Base-by-base conservation (phyloP, 1,284 basidiomycete genomes). In the Pterula multifida region DNA sequence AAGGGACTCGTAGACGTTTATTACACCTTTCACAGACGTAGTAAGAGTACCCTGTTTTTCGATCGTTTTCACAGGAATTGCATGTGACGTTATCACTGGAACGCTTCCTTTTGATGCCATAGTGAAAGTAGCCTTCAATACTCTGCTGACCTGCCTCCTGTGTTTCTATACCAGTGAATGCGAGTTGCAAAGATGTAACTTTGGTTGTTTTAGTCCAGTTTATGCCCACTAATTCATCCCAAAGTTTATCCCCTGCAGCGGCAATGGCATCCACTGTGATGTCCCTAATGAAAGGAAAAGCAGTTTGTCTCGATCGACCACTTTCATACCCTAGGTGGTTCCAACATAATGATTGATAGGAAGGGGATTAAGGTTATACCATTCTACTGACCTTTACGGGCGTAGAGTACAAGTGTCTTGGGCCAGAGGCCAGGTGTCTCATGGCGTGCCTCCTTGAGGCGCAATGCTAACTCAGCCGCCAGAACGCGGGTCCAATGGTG, bases 401-500 rank as follows among this genome's bases (percentile, higher is more conserved):
- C 75, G 54, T 83, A 78, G 19, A 98, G 68, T 6, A 88, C 90
- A 35, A 98, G 69, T 0, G 88, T 89, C 65, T 91, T 97, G 0
- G 95, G 95, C 93, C 94, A 98, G 17, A 97, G 63, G 26, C 84
- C 82, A 0, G 85, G 80, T 19, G 75, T 74, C 0, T 71, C 68
- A 53, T 85, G 75, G 15, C 95, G 72, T 0, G 89, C 88, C 55
- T 98, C 91, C 46, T 79, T 80, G 21, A 98, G 70, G 45, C 95
- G 75, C 13, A 94, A 72, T 3, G 85, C 79, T 15, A 98, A 73
- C 60, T 98, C 95, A 13, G 91, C 89, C 6, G 92, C 82, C 17
- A 98, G 78, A 6, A 98, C 85, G 3, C 82, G 74, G 26, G 98
- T 76, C 96, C 95, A 98, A 55, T 93, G 88, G 48, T 79, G 71